Evolutionary conservation across 2,329 filamentous ascomycete species (phyloP).

Genomic region (Penicillium sp.): DNA sequence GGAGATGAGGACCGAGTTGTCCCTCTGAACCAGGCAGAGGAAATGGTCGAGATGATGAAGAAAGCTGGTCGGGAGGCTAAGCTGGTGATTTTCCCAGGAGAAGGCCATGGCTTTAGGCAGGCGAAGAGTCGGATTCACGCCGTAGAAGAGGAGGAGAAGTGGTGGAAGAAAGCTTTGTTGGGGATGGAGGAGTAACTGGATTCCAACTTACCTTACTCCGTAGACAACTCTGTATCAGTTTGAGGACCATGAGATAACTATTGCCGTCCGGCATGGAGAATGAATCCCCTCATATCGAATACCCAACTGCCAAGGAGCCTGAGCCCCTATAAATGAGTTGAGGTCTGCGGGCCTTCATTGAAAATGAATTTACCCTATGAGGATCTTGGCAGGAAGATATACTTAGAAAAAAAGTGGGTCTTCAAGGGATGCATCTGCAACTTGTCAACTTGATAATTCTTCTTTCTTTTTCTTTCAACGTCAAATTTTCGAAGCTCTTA

Average conservation of each 20-base stretch:
- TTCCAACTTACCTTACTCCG: neutral
- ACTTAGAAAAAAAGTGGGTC: constrained; percentile 12
- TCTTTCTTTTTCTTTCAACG: neutral
- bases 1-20: constrained; percentile 55
- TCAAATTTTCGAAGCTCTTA: neutral
- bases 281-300: no score
- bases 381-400: no score
- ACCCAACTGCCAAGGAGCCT: no score
- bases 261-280: no score
- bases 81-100: constrained; percentile 46
- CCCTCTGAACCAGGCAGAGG: constrained; percentile 53
- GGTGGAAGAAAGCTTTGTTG: constrained; percentile 39
- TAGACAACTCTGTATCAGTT: no score
- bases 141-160: constrained; percentile 47
- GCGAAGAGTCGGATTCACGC: constrained; percentile 41
- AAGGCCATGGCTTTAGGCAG: constrained; percentile 50
- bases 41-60: constrained; percentile 48
- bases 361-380: no score
- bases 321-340: no score
- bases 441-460: constrained; percentile 3
- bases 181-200: neutral
- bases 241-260: no score
- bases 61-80: constrained; percentile 43
- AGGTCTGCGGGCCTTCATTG: no score
- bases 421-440: constrained; percentile 11